Evolutionary conservation across 345 rosid species (phyloP).

Genomic region (Streptanthus diversifolius): DNA sequence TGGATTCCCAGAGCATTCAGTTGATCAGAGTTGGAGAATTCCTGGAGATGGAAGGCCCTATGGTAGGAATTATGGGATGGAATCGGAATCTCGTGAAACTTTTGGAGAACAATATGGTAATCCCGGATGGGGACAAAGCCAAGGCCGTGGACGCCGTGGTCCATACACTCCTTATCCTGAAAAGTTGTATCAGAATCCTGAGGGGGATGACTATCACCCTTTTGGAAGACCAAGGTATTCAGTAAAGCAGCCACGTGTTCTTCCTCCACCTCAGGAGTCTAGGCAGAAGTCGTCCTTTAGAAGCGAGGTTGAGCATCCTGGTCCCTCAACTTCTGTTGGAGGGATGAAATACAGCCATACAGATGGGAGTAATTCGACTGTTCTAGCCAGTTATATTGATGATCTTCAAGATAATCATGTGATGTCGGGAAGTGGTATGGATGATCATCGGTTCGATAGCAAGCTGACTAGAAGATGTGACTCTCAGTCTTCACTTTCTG

Average conservation of each 20-base stretch:
- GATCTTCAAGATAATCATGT: slow-evolving; percentile 47
- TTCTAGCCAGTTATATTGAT: slow-evolving; percentile 44
- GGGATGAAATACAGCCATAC: slow-evolving; percentile 39
- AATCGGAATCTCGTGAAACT: slow-evolving; percentile 64
- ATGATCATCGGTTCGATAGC: slow-evolving; percentile 45
- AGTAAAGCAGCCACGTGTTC: slow-evolving; percentile 88
- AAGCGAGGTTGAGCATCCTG: slow-evolving; percentile 51
- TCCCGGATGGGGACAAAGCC: slow-evolving; percentile 61
- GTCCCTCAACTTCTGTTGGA: slow-evolving; percentile 51
- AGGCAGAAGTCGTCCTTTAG: slow-evolving; percentile 57
- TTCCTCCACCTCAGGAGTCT: slow-evolving; percentile 69
- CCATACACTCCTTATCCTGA: slow-evolving; percentile 57
- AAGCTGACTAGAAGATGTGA: slow-evolving; percentile 57
- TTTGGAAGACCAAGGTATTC: slow-evolving; percentile 77
- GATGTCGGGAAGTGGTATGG: slow-evolving; percentile 35
- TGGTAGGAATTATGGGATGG: slow-evolving; percentile 57
- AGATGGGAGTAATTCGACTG: slow-evolving; percentile 42
- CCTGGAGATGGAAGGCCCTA: slow-evolving; percentile 63
- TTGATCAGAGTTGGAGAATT: slow-evolving; percentile 75
- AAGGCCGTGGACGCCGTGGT: slow-evolving; percentile 42
- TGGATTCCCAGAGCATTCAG: slow-evolving; percentile 50
- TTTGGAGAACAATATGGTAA: slow-evolving; percentile 64
- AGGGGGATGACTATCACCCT: slow-evolving; percentile 63
- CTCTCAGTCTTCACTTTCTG: slow-evolving; percentile 92
- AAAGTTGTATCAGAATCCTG: slow-evolving; percentile 53